A percentile compares a stretch with the other conserved stretches of the same genome.
Evolutionary conservation across 495 filamentous ascomycete species (phyloP).

Genomic region (Achaetomiella virescens): DNA sequence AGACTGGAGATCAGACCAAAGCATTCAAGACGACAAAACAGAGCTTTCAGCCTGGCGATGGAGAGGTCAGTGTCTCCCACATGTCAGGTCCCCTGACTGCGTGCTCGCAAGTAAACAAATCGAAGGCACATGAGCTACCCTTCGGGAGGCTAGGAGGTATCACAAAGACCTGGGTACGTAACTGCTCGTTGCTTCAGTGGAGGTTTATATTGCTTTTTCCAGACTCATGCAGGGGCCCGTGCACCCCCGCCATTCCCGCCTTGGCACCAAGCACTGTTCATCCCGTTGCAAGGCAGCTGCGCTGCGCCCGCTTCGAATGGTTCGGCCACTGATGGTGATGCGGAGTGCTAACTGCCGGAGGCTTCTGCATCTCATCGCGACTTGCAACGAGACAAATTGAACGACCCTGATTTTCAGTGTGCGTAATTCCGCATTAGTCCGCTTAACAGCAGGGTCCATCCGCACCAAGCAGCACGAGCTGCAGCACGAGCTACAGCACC

Average conservation of each 20-base stretch:
- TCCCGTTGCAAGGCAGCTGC: constrained; percentile 3
- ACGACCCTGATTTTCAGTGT: no score
- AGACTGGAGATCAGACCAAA: not conserved
- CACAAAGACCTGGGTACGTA: no score
- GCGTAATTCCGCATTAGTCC: no score
- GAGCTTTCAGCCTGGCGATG: constrained; percentile 10
- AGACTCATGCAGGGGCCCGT: constrained; percentile 1
- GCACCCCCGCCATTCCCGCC: not conserved
- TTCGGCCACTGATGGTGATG: not conserved
- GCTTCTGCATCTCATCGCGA: not conserved
- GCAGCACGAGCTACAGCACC: no score
- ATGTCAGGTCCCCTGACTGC: constrained; percentile 9
- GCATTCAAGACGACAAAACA: not conserved
- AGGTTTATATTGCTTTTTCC: not conserved
- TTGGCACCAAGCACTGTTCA: constrained; percentile 9
- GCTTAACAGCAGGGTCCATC: no score
- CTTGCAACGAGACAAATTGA: not conserved
- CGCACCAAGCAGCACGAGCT: no score
- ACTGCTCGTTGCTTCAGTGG: no score
- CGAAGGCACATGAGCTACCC: not conserved
- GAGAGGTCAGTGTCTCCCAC: not conserved
- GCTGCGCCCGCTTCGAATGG: not conserved
- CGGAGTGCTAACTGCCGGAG: not conserved
- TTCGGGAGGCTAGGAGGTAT: not conserved
- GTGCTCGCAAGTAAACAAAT: not conserved